Evolutionary conservation across 2,329 filamentous ascomycete genomes (phyloP).

Genomic region (Mariannaea elegans): DNA sequence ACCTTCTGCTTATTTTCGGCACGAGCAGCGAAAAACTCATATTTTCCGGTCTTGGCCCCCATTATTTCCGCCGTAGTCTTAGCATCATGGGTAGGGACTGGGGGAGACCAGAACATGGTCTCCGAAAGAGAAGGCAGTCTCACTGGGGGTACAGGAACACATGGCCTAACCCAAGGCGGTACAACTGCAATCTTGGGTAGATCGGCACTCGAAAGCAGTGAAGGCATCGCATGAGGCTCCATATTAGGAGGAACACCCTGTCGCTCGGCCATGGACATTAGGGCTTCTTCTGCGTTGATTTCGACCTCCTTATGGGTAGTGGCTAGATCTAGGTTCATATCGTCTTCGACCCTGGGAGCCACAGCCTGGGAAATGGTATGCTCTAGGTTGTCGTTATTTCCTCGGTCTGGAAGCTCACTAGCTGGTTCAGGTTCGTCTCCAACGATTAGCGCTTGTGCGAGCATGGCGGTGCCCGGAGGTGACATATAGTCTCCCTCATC

Average conservation of each 20-base stretch:
- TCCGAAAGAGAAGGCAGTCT: constrained; percentile 33
- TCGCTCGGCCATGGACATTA: neutral
- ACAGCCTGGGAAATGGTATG: neutral
- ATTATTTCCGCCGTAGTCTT: constrained; percentile 40
- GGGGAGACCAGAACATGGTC: constrained; percentile 15
- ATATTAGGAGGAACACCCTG: neutral
- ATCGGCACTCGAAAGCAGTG: constrained; percentile 19
- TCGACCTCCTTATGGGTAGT: neutral
- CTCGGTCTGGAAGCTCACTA: neutral
- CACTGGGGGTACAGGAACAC: neutral
- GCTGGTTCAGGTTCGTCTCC: constrained; percentile 11
- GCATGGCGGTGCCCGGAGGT: neutral
- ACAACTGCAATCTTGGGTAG: neutral
- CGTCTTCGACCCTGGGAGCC: neutral
- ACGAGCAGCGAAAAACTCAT: constrained; percentile 51
- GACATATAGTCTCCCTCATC: constrained; percentile 28
- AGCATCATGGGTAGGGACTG: neutral
- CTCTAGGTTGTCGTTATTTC: neutral
- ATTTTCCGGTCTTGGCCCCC: constrained; percentile 49
- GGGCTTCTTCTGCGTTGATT: neutral
- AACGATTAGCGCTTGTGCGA: constrained; percentile 20
- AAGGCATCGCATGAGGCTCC: neutral
- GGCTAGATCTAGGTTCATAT: neutral
- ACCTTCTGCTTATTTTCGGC: constrained; percentile 46
- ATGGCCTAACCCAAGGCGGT: constrained; percentile 1